These are phyloP conservation scores for Darksidea phi DNA, from an alignment of 495 filamentous ascomycete genomes.

Conservation along the genomic window DNA sequence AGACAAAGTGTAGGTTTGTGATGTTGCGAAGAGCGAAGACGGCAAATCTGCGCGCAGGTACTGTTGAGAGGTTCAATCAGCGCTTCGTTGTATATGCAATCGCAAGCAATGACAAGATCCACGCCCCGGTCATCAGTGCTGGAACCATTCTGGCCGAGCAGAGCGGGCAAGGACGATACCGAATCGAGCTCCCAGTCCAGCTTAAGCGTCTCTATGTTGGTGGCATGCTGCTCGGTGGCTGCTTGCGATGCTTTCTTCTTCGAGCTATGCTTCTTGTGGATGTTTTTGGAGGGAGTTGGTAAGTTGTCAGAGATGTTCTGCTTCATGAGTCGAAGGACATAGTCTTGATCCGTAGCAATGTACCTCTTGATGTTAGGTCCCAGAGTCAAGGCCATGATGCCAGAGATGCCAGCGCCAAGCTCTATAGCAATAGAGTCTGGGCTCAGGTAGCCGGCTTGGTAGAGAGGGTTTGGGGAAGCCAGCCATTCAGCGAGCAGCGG, in stretches of 20 bases:
- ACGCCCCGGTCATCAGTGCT: conserved; percentile 38
- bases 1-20: conserved; percentile 61
- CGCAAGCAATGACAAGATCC: conserved; percentile 53
- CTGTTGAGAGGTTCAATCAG: conserved; percentile 79
- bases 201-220: conserved; percentile 50
- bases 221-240: background rate
- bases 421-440: conserved; percentile 65
- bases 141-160: conserved; percentile 13
- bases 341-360: conserved; percentile 84
- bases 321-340: conserved; percentile 70
- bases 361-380: conserved; percentile 62
- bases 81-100: conserved; percentile 48
- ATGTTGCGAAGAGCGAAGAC: conserved; percentile 46
- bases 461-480: conserved; percentile 62
- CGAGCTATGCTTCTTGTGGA: conserved; percentile 7
- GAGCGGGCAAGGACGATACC: conserved; percentile 27
- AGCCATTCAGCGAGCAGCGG: conserved; percentile 85
- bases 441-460: conserved; percentile 55
- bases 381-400: conserved; percentile 66
- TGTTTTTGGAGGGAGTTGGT: background rate
- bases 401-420: conserved; percentile 83
- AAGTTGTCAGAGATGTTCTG: conserved; percentile 71
- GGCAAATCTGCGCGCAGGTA: conserved; percentile 77
- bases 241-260: conserved; percentile 12
- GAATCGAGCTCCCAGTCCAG: conserved; percentile 71